Evolutionary conservation across 306 rosid genomes (phyloP).

Genomic region (Vigna nakashimae): DNA sequence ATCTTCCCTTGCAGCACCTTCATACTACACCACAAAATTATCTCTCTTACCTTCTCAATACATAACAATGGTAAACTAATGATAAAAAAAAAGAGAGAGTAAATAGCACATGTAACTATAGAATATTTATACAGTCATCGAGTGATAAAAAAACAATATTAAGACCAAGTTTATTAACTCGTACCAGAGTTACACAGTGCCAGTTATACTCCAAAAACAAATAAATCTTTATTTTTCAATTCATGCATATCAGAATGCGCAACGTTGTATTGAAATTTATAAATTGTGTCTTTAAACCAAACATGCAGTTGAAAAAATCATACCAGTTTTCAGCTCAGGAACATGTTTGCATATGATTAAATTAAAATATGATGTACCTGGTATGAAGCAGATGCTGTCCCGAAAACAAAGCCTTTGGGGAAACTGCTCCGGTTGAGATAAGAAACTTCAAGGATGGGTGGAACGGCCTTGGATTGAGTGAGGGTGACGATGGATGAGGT

Average conservation of each 20-base stretch:
- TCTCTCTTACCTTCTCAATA: background rate
- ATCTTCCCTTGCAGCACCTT: conserved; percentile 64
- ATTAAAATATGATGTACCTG: conserved; percentile 20
- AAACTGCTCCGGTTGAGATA: conserved; percentile 53
- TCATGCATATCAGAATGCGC: too few species aligned
- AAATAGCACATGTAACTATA: background rate
- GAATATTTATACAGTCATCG: too few species aligned
- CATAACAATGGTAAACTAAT: background rate
- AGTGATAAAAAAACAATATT: too few species aligned
- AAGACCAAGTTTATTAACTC: too few species aligned
- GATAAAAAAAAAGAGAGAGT: background rate
- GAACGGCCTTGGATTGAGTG: background rate
- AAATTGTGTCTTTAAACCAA: too few species aligned
- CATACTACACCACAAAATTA: conserved; percentile 35
- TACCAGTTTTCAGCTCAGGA: too few species aligned
- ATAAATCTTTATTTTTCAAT: too few species aligned
- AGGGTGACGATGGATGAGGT: background rate
- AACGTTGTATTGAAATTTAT: too few species aligned
- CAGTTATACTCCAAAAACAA: too few species aligned
- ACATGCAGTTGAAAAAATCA: too few species aligned
- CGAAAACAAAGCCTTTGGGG: conserved; percentile 45
- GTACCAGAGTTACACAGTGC: too few species aligned
- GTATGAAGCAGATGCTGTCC: conserved; percentile 43
- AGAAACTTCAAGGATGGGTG: conserved; percentile 24
- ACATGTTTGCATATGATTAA: too few species aligned